Conservation (phyloP, 1,284 basidiomycete genomes). For the Pterulicium gracile region DNA sequence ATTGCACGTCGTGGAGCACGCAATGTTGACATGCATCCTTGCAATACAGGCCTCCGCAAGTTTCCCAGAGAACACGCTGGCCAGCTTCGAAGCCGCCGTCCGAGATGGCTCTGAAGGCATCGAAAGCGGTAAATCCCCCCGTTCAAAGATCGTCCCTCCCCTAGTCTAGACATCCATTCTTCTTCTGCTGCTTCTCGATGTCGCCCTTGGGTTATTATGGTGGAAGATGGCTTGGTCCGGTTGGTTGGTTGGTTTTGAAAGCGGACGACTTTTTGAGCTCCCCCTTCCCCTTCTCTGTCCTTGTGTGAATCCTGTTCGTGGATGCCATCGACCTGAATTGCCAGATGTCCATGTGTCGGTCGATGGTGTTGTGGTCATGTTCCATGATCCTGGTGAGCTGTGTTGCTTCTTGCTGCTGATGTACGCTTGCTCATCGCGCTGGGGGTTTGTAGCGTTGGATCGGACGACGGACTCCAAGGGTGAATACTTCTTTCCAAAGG, state of each 20-base stretch:
- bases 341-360: slow-evolving; percentile 93
- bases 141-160: slow-evolving; percentile 16
- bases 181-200: background rate
- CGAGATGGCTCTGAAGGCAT: slow-evolving; percentile 91
- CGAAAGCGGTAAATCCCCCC: slow-evolving; percentile 71
- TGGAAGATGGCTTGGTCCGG: no score
- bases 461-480: slow-evolving; percentile 64
- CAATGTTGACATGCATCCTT: no score
- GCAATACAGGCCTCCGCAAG: slow-evolving; percentile 64
- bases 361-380: slow-evolving; percentile 90
- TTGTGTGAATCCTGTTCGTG: background rate
- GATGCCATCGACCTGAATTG: slow-evolving; percentile 14
- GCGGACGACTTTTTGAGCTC: background rate
- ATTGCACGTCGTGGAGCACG: no score
- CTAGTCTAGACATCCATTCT: slow-evolving; percentile 3
- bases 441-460: slow-evolving; percentile 43
- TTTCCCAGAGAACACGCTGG: slow-evolving; percentile 88
- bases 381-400: slow-evolving; percentile 79
- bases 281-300: background rate
- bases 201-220: no score
- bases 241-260: background rate
- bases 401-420: slow-evolving; percentile 13
- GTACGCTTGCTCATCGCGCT: no score
- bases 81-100: slow-evolving; percentile 88
- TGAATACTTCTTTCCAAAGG: slow-evolving; percentile 15